These are phyloP conservation scores for Trametes cubensis DNA, from an alignment of 768 basidiomycete genomes.

Conservation along the genomic window DNA sequence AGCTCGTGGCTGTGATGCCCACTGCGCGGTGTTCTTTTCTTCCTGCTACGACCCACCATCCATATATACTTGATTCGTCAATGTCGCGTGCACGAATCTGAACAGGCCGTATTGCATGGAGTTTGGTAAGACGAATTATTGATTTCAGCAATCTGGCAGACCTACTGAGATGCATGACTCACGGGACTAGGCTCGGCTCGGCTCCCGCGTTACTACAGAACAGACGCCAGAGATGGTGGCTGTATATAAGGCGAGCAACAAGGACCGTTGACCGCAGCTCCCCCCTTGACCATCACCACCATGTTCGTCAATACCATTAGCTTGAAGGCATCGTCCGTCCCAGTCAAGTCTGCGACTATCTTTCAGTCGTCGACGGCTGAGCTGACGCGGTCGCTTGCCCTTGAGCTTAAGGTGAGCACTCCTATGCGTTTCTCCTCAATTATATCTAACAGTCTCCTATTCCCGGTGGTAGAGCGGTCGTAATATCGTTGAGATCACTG, in stretches of 20 bases:
- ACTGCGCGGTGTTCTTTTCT: no score
- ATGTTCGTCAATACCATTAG: background rate
- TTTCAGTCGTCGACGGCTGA: slow-evolving; percentile 61
- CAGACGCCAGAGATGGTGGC: background rate
- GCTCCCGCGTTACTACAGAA: background rate
- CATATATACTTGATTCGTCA: no score
- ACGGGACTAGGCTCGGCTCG: background rate
- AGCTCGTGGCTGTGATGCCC: no score
- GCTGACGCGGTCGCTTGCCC: slow-evolving; percentile 51
- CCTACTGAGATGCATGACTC: no score
- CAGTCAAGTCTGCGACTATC: slow-evolving; percentile 58
- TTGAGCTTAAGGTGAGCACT: slow-evolving; percentile 48
- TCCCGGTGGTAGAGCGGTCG: slow-evolving; percentile 46
- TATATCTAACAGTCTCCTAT: background rate
- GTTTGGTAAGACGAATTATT: no score
- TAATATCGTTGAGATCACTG: slow-evolving; percentile 52
- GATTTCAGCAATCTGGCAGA: no score
- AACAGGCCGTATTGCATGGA: no score
- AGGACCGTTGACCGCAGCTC: no score
- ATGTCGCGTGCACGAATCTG: no score
- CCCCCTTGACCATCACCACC: background rate
- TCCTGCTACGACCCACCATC: no score
- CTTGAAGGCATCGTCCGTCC: slow-evolving; percentile 34
- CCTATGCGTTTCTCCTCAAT: background rate
- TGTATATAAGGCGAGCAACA: background rate